These are phyloP conservation scores for Mycena galopus DNA, from an alignment of 768 basidiomycete genomes.

Conservation along the genomic window DNA sequence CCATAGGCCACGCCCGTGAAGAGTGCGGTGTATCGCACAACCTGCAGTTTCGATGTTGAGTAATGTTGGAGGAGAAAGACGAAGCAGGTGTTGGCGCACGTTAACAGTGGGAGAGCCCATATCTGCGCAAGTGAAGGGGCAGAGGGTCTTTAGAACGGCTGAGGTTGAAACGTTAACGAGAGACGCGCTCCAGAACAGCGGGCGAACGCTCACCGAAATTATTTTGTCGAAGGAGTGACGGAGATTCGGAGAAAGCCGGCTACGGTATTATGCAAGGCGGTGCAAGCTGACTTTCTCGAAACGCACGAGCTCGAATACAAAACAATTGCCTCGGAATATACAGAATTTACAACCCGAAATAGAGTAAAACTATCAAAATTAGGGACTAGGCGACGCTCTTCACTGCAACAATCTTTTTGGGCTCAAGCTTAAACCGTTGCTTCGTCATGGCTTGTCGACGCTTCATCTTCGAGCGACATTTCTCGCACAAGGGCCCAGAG, in stretches of 20 bases:
- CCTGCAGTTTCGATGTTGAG: slow-evolving; percentile 59
- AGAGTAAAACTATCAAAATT: neutral
- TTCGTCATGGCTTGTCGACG: slow-evolving; percentile 59
- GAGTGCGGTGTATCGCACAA: slow-evolving; percentile 94
- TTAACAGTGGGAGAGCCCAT: slow-evolving; percentile 86
- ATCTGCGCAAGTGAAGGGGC: slow-evolving; percentile 21
- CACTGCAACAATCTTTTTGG: slow-evolving; percentile 40
- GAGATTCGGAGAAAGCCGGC: slow-evolving; percentile 1
- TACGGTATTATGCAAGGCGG: neutral
- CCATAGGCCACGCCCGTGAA: slow-evolving; percentile 91
- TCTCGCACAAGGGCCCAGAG: slow-evolving; percentile 54
- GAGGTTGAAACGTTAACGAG: neutral
- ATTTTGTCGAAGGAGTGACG: slow-evolving; percentile 18
- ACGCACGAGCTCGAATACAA: neutral
- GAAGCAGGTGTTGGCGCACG: slow-evolving; percentile 55
- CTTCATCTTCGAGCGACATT: slow-evolving; percentile 60
- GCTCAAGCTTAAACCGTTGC: slow-evolving; percentile 60
- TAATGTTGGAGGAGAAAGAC: neutral
- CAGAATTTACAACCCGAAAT: neutral
- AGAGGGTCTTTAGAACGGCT: slow-evolving; percentile 16
- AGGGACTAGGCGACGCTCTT: neutral
- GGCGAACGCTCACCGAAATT: slow-evolving; percentile 23
- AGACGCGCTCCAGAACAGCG: neutral
- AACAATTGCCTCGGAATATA: neutral
- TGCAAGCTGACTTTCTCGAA: neutral